Evolutionary conservation across 1,139 yeast genomes (phyloP), one percentile per base, ranked within the genome.

Genomic region (Hemisphaericaspora subhashii): DNA sequence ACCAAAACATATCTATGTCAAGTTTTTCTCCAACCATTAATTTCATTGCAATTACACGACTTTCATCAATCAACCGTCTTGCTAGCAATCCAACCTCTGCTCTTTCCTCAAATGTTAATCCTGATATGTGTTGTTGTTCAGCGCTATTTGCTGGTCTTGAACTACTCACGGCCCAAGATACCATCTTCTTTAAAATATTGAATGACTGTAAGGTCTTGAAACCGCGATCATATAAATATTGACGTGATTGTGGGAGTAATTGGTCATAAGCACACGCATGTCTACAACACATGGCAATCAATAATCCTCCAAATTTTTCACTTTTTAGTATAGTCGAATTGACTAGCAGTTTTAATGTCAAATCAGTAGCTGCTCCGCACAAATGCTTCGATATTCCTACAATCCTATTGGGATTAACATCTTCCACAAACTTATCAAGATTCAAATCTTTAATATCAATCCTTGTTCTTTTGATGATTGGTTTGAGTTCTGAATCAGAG

Each of bases 201-300:
- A 88, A 86, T n/a, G 79, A 72, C 2, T 54, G 55, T 3, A 39
- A 53, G 8, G 59, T 56, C 3, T 44, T 46, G 60, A 70, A 44
- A 22, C 65, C 77, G n/a, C 51, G 44, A 3, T 42, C 27, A 8
- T 56, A 51, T 29, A 82, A 66, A 42, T 55, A 79, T 4, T 51
- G 50, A 33, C 64, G 58, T 44, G 86, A 71, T 57, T 77, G 64
- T 39, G 77, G 68, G 52, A 83, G 54, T 32, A 84, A 53, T 58
- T 75, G 76, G 8, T 67, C 62, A 38, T 73, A 72, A 18, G 68
- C 58, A 54, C 97, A 89, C n/a, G 83, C 81, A 55, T 89, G 97
- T 43, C 97, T 72, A 59, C 97, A 89, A 54, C 97, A 89, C 86
- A 89, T 82, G n/a, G 97, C 97, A 32, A 89, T 86, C 31, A 85